Evolutionary conservation across 2,329 filamentous ascomycete genomes (phyloP), one percentile per base, ranked within the genome.

Genomic region (Mariannaea sp.): DNA sequence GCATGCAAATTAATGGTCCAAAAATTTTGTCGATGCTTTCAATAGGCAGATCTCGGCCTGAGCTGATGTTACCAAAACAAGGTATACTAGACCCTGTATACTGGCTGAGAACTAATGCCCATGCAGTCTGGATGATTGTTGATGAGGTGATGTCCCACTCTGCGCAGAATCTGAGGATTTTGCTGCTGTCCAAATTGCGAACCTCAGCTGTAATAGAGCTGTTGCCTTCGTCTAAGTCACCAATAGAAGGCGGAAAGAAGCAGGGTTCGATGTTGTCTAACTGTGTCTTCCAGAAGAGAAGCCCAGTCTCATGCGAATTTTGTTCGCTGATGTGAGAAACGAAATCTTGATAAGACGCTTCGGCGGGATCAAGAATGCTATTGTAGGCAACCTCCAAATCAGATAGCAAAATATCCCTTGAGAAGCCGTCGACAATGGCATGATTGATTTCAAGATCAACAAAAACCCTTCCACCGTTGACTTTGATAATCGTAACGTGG

Each of bases 1-100:
- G 22, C n/a, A 53, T 56, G 17, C 39, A 48, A 9, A 56, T 45
- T 10, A 56, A 44, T 2, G 53, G 43, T 12, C 53, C 53, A 7
- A 53, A 39, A n/a, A 29, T 39, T 12, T 49, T 32, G 5, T 7
- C 7, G 10, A 56, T 27, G 3, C 49, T 49, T 7, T 48, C 36
- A 4, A 56, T 3, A 29, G 38, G 30, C 20, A 53, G 19, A 9
- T 56, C 44, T 26, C 44, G 38, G 12, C 49, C 53, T 0, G 49
- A 53, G 0, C 32, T 35, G 27, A 56, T 20, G 5, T 40, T 39
- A 17, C 53, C 53, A 44, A 56, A 56, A 12, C 43, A 53, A 2
- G 47, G 19, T 10, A 48, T 43, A 2, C 53, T 24, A 22, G 46
- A 36, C 7, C 44, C 29, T 7, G 53, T 56, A 39, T 53, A 53